These are phyloP conservation scores for Phlegmacium glaucopus DNA, from an alignment of 768 basidiomycete species.

Conservation along the genomic window DNA sequence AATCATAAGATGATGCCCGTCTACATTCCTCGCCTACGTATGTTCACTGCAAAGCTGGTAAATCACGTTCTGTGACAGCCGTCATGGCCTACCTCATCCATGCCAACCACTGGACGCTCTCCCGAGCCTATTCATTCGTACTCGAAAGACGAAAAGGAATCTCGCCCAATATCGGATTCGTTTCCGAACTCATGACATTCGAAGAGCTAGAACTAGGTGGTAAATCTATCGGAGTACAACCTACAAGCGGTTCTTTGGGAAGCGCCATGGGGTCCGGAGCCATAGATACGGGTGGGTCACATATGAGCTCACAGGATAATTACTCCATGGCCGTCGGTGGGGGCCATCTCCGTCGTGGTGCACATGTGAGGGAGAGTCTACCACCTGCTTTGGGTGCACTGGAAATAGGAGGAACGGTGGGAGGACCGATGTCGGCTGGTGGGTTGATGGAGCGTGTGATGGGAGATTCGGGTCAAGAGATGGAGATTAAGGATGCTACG, in stretches of 20 bases:
- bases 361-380: conserved; percentile 72
- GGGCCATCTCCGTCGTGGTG: conserved; percentile 36
- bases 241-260: conserved; percentile 20
- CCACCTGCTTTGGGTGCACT: conserved; percentile 48
- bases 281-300: not conserved
- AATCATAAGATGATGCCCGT: conserved; percentile 76
- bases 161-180: conserved; percentile 96
- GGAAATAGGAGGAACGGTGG: conserved; percentile 21
- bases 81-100: conserved; percentile 98
- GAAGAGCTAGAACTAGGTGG: conserved; percentile 88
- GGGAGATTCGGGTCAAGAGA: conserved; percentile 73
- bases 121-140: conserved; percentile 88
- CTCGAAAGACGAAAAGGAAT: conserved; percentile 91
- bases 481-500: conserved; percentile 83
- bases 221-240: conserved; percentile 66
- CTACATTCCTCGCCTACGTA: conserved; percentile 87
- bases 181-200: conserved; percentile 94
- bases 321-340: conserved; percentile 34
- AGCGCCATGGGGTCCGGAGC: conserved; percentile 10
- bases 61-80: conserved; percentile 92
- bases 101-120: conserved; percentile 94
- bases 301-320: conserved; percentile 14
- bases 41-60: conserved; percentile 96
- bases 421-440: conserved; percentile 35
- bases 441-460: conserved; percentile 41